Conservation (phyloP, 495 filamentous ascomycete genomes). For the Opeltia flavorubescens region DNA sequence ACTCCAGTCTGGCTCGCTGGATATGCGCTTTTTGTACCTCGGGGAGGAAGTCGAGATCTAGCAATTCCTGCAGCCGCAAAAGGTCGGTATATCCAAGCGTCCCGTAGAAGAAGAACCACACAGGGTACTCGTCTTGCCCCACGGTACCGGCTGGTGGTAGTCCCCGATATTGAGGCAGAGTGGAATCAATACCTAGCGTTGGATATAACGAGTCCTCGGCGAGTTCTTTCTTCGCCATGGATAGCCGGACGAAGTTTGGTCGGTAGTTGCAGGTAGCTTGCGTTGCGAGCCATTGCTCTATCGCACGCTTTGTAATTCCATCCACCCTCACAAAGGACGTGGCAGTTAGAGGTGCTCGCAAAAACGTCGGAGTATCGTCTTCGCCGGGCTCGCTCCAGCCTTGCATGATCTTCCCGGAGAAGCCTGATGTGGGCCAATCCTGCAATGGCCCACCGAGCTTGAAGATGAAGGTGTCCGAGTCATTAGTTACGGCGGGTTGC, state of each 20-base stretch:
- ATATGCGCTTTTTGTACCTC: conserved; percentile 13
- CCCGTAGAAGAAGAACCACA: conserved; percentile 32
- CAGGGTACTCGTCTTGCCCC: conserved; percentile 24
- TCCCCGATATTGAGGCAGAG: conserved; percentile 17
- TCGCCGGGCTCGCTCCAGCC: not conserved
- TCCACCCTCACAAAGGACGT: not conserved
- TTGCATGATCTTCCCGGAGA: not conserved
- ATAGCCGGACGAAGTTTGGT: conserved; percentile 21
- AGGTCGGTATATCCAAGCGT: conserved; percentile 18
- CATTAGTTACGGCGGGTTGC: not conserved
- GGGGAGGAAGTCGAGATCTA: not conserved
- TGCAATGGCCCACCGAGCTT: not conserved
- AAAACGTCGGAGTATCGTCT: no score
- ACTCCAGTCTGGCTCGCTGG: conserved; percentile 17
- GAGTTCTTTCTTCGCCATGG: conserved; percentile 23
- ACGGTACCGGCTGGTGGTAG: not conserved
- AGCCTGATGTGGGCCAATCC: not conserved
- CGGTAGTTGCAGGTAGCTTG: conserved; percentile 8
- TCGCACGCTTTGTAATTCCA: conserved; percentile 7
- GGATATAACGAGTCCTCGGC: conserved; percentile 20
- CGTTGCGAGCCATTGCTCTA: conserved; percentile 10
- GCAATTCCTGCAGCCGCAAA: conserved; percentile 15
- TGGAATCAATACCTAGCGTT: conserved; percentile 27
- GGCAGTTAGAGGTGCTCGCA: no score
- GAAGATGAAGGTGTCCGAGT: not conserved